Conservation (phyloP, 208 protist species). For the Leishmania arabica region DNA sequence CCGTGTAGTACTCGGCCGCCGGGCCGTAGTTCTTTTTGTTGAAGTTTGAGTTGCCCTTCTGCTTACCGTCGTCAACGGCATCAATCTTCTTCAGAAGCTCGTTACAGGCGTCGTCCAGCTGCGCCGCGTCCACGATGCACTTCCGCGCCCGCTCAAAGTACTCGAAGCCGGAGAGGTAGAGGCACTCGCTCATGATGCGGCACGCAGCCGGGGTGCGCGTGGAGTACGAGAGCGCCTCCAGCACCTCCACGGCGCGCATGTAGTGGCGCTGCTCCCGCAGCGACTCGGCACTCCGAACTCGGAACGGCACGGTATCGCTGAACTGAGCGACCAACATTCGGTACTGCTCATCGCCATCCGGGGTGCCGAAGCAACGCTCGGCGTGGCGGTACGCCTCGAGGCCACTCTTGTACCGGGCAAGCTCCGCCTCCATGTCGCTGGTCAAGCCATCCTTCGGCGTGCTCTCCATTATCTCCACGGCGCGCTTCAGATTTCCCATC, state of each 20-base stretch:
- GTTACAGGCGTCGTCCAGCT: constrained; percentile 72
- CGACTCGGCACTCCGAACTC: constrained; percentile 80
- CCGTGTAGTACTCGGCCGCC: constrained; percentile 78
- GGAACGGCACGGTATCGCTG: constrained; percentile 71
- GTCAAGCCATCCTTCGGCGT: constrained; percentile 44
- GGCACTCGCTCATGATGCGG: constrained; percentile 66
- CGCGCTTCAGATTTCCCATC: constrained; percentile 79
- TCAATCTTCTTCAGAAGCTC: constrained; percentile 71
- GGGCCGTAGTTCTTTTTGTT: constrained; percentile 74
- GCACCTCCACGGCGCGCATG: constrained; percentile 60
- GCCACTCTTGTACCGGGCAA: constrained; percentile 59
- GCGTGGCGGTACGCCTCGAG: constrained; percentile 65
- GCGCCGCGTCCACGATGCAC: constrained; percentile 46
- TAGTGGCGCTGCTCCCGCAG: constrained; percentile 65
- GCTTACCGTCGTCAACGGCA: constrained; percentile 85
- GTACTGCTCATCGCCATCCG: constrained; percentile 82
- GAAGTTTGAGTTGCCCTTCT: constrained; percentile 87
- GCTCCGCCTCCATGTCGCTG: constrained; percentile 42
- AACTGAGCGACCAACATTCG: constrained; percentile 86
- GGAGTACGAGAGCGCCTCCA: constrained; percentile 61
- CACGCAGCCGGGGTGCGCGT: constrained; percentile 55
- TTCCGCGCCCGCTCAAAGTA: constrained; percentile 76
- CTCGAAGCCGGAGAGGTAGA: constrained; percentile 88
- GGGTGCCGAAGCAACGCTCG: constrained; percentile 62
- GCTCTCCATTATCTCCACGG: constrained; percentile 61